Base-by-base conservation (phyloP, 768 basidiomycete genomes). In the Astraeus odoratus region DNA sequence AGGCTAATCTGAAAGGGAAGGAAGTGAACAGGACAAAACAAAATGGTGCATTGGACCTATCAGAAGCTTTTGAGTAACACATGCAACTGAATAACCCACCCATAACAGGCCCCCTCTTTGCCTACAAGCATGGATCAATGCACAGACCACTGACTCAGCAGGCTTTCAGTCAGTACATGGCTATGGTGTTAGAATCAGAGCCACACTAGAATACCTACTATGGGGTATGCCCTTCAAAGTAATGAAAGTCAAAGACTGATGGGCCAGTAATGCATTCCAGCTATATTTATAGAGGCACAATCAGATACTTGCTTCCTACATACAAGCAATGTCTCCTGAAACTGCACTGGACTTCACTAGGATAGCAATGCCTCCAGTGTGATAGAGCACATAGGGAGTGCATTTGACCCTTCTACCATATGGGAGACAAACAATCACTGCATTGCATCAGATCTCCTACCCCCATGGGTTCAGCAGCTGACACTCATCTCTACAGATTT, bases 121-220 rank as follows among this genome's bases (percentile, higher is more conserved):
- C 35, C 3, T 36, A 36, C 35, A 36, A 36, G 10, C 9, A 36
- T 18, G 35, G 16, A 18, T 18, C 2, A 4, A 36, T 1, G 6
- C 35, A 36, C 35, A 12, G 10, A 5, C 44, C 23, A 43, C 41
- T 27, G 54, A 62, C 30, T 66, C 68, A 1, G 60, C 9, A 9
- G 20, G 16, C 66, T 42, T 30, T 36, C 16, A 5, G 16, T 6
- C 7, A 5, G 19, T 36, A 16, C 35, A 36, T 18, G 35, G 59
- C 1, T 59, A 66, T 31, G 47, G 59, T 15, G 51, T 61, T 7
- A 54, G 55, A 37, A 62, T 64, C 6, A 60, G 65, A 0, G 47
- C 59, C 0, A 68, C 67, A 0, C 51, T 72, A 0, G 63, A 67
- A 42, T 71, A 70, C 47, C 59, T 72, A 0, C 57, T 72, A 1